phyloP scores from a whole-genome alignment of 1,284 basidiomycete genomes.

The Boletus austroedulis region DNA sequence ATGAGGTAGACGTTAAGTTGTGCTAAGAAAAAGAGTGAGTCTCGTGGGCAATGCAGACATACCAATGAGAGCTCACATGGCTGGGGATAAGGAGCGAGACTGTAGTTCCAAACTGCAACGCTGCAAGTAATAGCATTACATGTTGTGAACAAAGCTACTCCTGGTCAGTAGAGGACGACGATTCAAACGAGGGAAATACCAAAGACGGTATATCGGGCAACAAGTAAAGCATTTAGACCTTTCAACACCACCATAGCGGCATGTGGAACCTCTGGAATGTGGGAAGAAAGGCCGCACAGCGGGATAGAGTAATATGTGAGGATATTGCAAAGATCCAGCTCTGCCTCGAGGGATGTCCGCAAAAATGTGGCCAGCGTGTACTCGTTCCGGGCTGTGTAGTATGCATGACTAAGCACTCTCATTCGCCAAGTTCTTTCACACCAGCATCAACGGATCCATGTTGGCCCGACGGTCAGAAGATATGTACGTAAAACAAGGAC shows the following conservation, averaged over 20 bases:
- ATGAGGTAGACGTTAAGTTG: constrained; percentile 60
- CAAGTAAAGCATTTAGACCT: constrained; percentile 32
- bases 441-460: background rate
- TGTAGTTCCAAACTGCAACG: constrained; percentile 67
- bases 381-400: constrained; percentile 15
- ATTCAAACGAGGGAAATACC: constrained; percentile 34
- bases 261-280: constrained; percentile 23
- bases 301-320: constrained; percentile 14
- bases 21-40: constrained; percentile 31
- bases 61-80: constrained; percentile 35
- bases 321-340: constrained; percentile 33
- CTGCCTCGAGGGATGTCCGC: constrained; percentile 12
- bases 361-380: constrained; percentile 11
- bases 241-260: constrained; percentile 32
- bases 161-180: constrained; percentile 10
- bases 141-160: constrained; percentile 55
- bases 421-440: background rate
- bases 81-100: constrained; percentile 41
- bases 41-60: background rate
- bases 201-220: constrained; percentile 50
- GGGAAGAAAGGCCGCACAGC: constrained; percentile 33
- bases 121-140: constrained; percentile 66
- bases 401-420: background rate
- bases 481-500: constrained; percentile 17
- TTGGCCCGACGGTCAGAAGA: constrained; percentile 4